These are phyloP conservation scores for Claviceps citrina DNA, from an alignment of 2,329 filamentous ascomycete species.

Conservation along the genomic window DNA sequence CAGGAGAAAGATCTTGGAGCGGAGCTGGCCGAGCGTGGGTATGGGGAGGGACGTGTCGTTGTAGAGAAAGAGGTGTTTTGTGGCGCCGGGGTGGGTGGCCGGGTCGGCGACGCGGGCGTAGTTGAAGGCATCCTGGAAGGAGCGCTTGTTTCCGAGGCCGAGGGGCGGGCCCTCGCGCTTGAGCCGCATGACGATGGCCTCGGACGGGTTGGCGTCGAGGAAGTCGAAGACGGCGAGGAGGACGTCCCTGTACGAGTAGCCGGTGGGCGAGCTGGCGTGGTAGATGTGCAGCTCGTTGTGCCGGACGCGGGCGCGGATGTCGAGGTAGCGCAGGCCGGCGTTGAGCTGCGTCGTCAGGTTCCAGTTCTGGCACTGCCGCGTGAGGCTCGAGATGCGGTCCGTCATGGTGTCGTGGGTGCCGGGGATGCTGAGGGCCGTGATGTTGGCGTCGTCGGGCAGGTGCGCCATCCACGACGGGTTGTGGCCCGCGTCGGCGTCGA, in stretches of 20 bases:
- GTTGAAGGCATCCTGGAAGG: constrained; percentile 32
- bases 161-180: constrained; percentile 31
- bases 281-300: constrained; percentile 31
- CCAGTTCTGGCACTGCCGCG: constrained; percentile 32
- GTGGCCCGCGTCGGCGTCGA: constrained; percentile 22
- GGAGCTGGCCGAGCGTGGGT: constrained; percentile 29
- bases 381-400: constrained; percentile 21
- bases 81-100: constrained; percentile 20
- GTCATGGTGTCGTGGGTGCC: constrained; percentile 41
- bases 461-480: constrained; percentile 28
- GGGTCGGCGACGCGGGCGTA: constrained; percentile 21
- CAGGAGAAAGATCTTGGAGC: constrained; percentile 31
- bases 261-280: constrained; percentile 30
- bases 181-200: constrained; percentile 34
- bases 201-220: constrained; percentile 27
- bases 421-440: constrained; percentile 32
- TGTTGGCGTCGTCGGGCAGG: constrained; percentile 24
- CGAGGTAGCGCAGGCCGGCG: constrained; percentile 33
- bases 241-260: constrained; percentile 28
- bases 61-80: constrained; percentile 22
- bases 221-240: constrained; percentile 29
- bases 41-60: constrained; percentile 15
- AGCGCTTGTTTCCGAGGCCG: constrained; percentile 17
- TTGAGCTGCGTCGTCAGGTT: constrained; percentile 28
- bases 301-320: constrained; percentile 30